A percentile compares a stretch with the other conserved stretches of the same genome.
phyloP scores from a whole-genome alignment of 2,329 filamentous ascomycete species.

The Pseudocercospora pini-densiflorae region DNA sequence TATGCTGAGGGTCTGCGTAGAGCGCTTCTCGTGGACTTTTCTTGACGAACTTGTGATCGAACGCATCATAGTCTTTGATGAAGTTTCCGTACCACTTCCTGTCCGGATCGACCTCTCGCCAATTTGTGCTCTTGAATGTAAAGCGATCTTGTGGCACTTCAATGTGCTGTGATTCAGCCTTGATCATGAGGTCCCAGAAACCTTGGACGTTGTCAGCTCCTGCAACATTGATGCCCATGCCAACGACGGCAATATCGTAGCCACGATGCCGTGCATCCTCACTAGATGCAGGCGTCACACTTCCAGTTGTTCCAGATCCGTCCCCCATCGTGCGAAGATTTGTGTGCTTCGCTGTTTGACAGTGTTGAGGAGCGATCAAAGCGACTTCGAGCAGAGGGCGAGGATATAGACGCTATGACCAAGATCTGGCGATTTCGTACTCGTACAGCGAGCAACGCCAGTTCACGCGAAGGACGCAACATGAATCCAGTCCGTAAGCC shows the following conservation, averaged over 20 bases:
- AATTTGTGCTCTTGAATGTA: neutral
- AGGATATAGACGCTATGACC: too few relatives aligned
- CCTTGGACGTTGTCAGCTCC: conserved; percentile 16
- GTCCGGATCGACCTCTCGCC: neutral
- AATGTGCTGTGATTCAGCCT: conserved; percentile 12
- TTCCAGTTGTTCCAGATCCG: too few relatives aligned
- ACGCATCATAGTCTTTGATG: conserved; percentile 29
- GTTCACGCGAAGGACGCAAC: too few relatives aligned
- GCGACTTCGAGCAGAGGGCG: neutral
- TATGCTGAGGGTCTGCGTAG: conserved; percentile 40
- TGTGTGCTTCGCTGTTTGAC: too few relatives aligned
- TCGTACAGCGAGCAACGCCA: too few relatives aligned
- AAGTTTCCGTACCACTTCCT: conserved; percentile 21
- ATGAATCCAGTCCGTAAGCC: too few relatives aligned
- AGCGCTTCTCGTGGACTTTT: conserved; percentile 35
- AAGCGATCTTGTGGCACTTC: conserved; percentile 16
- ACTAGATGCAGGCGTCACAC: too few relatives aligned
- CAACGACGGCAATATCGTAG: conserved; percentile 19
- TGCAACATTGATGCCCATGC: conserved; percentile 22
- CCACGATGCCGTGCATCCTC: too few relatives aligned
- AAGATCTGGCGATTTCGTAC: too few relatives aligned
- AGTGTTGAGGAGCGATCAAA: neutral
- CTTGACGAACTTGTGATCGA: conserved; percentile 44
- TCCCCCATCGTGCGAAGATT: too few relatives aligned
- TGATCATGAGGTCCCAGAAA: conserved; percentile 20